A percentile compares a stretch with the other conserved stretches of the same genome.
Conservation (phyloP, 208 protist genomes). For the Wallacemonas collosoma region DNA sequence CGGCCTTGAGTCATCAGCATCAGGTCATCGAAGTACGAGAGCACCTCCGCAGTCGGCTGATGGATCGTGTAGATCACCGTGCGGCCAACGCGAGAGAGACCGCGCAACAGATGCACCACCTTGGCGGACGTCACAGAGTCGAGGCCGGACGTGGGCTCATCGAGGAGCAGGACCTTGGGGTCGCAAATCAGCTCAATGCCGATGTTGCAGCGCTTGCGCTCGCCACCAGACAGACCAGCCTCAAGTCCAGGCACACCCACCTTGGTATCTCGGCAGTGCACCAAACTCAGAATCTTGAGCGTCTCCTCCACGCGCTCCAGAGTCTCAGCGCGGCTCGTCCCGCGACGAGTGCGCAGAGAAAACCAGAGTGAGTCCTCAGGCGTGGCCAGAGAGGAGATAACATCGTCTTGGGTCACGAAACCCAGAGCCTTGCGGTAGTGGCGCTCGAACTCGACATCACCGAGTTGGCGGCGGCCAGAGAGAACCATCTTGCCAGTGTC, state of each 20-base stretch:
- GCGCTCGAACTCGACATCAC: slow-evolving; percentile 58
- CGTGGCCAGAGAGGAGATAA: slow-evolving; percentile 67
- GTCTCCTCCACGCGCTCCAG: slow-evolving; percentile 59
- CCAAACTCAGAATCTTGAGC: slow-evolving; percentile 66
- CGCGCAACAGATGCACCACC: slow-evolving; percentile 75
- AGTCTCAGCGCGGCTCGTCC: slow-evolving; percentile 40
- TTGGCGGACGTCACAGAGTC: slow-evolving; percentile 87
- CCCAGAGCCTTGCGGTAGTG: slow-evolving; percentile 66
- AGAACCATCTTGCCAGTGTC: too few relatives aligned
- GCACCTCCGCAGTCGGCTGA: slow-evolving; percentile 91
- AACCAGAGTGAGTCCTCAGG: slow-evolving; percentile 75
- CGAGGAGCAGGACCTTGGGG: slow-evolving; percentile 84
- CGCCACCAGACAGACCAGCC: slow-evolving; percentile 84
- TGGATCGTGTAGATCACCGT: slow-evolving; percentile 95
- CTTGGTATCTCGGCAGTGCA: slow-evolving; percentile 63
- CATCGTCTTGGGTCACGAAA: slow-evolving; percentile 86
- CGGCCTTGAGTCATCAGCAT: slow-evolving; percentile 85
- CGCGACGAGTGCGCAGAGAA: slow-evolving; percentile 73
- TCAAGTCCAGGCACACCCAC: slow-evolving; percentile 74
- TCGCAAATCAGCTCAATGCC: slow-evolving; percentile 89
- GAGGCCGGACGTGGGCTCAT: slow-evolving; percentile 91
- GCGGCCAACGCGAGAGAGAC: slow-evolving; percentile 71
- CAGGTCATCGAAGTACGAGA: slow-evolving; percentile 91
- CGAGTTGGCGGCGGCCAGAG: slow-evolving; percentile 65
- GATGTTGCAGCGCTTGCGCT: slow-evolving; percentile 90